Base-by-base conservation (phyloP, 2,329 filamentous ascomycete species). In the Alternaria brassicae region DNA sequence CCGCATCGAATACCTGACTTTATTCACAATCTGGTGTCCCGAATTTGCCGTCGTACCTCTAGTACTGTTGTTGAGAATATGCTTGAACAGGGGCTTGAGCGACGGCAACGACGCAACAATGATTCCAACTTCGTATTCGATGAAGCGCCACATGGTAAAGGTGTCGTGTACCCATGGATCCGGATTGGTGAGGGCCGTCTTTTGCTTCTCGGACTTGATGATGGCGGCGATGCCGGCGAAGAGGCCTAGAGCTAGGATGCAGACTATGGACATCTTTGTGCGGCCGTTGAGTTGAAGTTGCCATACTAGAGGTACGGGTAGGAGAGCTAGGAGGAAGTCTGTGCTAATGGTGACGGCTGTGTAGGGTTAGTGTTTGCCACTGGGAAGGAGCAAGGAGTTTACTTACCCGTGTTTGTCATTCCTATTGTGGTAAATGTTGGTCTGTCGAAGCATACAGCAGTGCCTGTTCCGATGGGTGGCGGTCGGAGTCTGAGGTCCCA, bases 101-200 rank as follows among this genome's bases (percentile, higher is more conserved):
- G 78, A 69, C 2, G 80, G 80, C 0, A 82, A 65, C 0, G 75
- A 81, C 6, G 79, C 79, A 2, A 80, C 80, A 2, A 81, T 71
- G 48, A 82, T 80, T 2, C 80, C 80, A 10, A 81, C 68, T 41
- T 78, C 78, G 32, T 82, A 74, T 59, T 83, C 81, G 50, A 82
- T 76, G 60, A 75, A 78, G 58, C 79, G 78, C 80, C 81, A 82
- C n/a, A 82, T 71, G 28, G 77, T 79, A 67, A 81, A 82, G 4
- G 68, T 69, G 60, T 80, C 74, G 44, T 72, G 50, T 41, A 78
- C 79, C 9, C 72, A 52, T 6, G n/a, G 25, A 9, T 41, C 37
- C 2, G 49, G 36, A 12, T 52, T n/a, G 25, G 13, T 21, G 49
- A 52, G n/a, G 17, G 19, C 25, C 10, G 36, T 52, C 37, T 52